Evolutionary conservation across 2,329 filamentous ascomycete genomes (phyloP).

Genomic region (Anthostomella pinea): DNA sequence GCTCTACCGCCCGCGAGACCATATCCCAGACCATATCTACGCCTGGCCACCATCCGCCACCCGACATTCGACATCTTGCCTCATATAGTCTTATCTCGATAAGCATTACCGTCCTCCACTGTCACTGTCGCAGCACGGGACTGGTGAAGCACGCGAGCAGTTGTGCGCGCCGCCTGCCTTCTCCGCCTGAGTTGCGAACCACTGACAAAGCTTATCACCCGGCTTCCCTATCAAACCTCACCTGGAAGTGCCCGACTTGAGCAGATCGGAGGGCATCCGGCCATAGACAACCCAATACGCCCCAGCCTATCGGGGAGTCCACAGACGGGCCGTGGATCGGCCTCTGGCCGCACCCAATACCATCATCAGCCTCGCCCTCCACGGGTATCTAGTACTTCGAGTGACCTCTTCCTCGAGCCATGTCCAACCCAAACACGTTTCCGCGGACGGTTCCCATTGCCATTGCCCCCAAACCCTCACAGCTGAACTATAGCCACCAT

Average conservation of each 20-base stretch:
- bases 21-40: too few relatives aligned
- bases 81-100: too few relatives aligned
- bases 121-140: too few relatives aligned
- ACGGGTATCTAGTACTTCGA: conserved; percentile 14
- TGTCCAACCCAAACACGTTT: conserved; percentile 54
- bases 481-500: conserved; percentile 44
- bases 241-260: conserved; percentile 12
- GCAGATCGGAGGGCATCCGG: conserved; percentile 20
- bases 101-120: too few relatives aligned
- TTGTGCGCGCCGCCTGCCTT: conserved; percentile 17
- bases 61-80: too few relatives aligned
- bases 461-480: conserved; percentile 60
- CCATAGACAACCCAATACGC: conserved; percentile 13
- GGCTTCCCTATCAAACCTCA: conserved; percentile 20
- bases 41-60: too few relatives aligned
- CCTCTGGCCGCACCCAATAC: conserved; percentile 9
- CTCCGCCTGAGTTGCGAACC: conserved; percentile 15
- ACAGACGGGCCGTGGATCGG: conserved; percentile 14
- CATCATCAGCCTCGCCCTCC: conserved; percentile 24
- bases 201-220: conserved; percentile 24
- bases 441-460: conserved; percentile 63
- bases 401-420: conserved; percentile 36
- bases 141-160: too few relatives aligned
- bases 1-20: too few relatives aligned
- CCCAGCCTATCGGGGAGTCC: conserved; percentile 10